Conservation (phyloP, 495 filamentous ascomycete genomes). For the Aspergillus biplanus region DNA sequence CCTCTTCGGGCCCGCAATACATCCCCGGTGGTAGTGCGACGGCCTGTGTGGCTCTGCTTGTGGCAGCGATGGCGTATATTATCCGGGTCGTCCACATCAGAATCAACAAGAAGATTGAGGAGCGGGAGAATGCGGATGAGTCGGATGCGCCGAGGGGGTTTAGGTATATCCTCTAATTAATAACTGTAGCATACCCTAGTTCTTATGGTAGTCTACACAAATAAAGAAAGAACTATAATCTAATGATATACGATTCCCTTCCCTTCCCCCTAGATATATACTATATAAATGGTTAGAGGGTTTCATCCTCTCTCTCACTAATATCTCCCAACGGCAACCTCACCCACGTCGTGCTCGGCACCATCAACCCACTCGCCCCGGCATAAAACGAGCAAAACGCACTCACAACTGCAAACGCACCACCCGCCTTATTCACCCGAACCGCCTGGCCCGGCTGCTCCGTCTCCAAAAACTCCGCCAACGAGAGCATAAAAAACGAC, state of each 20-base stretch:
- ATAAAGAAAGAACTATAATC: too few relatives aligned
- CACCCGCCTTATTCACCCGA: neutral
- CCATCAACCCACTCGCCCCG: neutral
- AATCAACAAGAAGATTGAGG: conserved; percentile 68
- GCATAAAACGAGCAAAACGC: neutral
- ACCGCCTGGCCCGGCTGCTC: neutral
- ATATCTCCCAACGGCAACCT: neutral
- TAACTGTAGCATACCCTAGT: neutral
- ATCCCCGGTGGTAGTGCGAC: conserved; percentile 38
- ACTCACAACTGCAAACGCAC: neutral
- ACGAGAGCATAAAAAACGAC: conserved; percentile 14
- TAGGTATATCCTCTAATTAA: conserved; percentile 50
- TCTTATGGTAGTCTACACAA: neutral
- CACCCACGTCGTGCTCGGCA: neutral
- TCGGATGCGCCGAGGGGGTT: conserved; percentile 59
- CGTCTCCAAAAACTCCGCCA: conserved; percentile 14
- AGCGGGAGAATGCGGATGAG: conserved; percentile 36
- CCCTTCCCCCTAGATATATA: too few relatives aligned
- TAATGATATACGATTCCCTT: too few relatives aligned
- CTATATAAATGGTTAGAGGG: neutral
- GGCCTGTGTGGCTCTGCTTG: conserved; percentile 34
- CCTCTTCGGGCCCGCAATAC: conserved; percentile 46
- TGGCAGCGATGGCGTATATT: conserved; percentile 32
- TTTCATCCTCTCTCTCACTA: neutral
- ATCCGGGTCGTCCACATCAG: conserved; percentile 53